Evolutionary conservation across 345 rosid species (phyloP), one percentile per base, ranked within the genome.

Genomic region (Clarkia xantiana): DNA sequence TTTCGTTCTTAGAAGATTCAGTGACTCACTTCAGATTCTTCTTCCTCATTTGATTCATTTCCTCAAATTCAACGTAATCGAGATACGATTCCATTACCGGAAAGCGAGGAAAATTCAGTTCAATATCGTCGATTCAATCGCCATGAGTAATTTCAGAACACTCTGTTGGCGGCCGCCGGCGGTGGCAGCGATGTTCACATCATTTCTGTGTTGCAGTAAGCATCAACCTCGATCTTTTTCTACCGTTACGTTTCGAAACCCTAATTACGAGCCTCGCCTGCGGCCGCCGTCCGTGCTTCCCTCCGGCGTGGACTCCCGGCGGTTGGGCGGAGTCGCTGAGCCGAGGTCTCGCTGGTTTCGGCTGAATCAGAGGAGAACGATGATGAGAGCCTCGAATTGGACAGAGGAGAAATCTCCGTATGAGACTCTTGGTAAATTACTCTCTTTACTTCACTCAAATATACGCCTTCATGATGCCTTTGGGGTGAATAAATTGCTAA

Each of bases 401-500:
- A 54, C 65, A 11, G 59, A 79, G 54, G 76, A 71, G 67, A 81
- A 71, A 57, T 81, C 95, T 57, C 97, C 97, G 0, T 86, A 90
- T 43, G 95, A 86, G 47, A 90, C 98, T 53, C 86, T 90, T 4
- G 97, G 97, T 88, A 80, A 57, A 43, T 14, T 14, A 22, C 38
- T 12, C 1, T 48, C 14, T 6, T 11, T 15, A 11, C n/a, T n/a
- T n/a, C n/a, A n/a, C n/a, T n/a, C 10, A n/a, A 11, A 47, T 2
- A 13, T 19, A 20, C 34, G 39, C 23, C 9, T 22, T 38, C 9
- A 1, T 22, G 6, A 12, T 20, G 18, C n/a, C 7, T 10, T 38
- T 10, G 14, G 8, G 43, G 40, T 42, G 15, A 23, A 15, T 23
- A 23, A 17, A 36, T 36, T 36, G 13, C 12, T 17, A 10, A 10